Percentiles rank a stretch among this genome's conserved stretches.
phyloP scores from a whole-genome alignment of 139 green algal genomes.

The Chlorella ohadii region DNA sequence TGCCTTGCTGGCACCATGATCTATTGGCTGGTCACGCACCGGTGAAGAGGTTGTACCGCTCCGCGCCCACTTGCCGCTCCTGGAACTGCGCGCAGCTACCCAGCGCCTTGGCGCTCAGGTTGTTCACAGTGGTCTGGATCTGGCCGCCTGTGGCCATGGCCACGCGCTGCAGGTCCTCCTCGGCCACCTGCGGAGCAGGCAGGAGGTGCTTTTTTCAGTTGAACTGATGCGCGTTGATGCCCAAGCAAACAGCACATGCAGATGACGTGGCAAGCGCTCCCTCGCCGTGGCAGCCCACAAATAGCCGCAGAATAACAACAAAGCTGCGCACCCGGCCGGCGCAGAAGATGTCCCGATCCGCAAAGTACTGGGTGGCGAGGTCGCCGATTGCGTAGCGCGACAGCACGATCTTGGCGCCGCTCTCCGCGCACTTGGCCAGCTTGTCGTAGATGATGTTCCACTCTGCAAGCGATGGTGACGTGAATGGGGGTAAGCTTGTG shows the following conservation, averaged over 20 bases:
- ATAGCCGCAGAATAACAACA: no score
- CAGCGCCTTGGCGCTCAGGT: constrained; percentile 81
- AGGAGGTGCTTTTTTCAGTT: no score
- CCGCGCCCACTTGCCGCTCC: constrained; percentile 96
- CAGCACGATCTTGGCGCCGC: constrained; percentile 94
- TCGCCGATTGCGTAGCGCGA: constrained; percentile 92
- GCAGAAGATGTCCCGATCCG: constrained; percentile 97
- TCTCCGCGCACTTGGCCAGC: constrained; percentile 88
- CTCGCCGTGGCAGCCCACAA: no score
- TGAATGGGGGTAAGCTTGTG: no score
- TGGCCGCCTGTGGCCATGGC: constrained; percentile 82
- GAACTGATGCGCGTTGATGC: no score
- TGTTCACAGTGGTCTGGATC: constrained; percentile 95
- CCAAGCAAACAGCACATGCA: no score
- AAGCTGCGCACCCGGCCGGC: constrained; percentile 77
- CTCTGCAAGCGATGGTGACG: constrained; percentile 72
- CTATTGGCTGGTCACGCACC: constrained; percentile 39
- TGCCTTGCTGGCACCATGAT: no score
- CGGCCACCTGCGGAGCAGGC: constrained; percentile 56
- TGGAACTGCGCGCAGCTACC: constrained; percentile 93
- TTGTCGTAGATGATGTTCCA: constrained; percentile 99
- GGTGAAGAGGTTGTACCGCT: constrained; percentile 99
- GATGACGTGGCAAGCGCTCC: no score
- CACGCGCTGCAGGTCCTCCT: constrained; percentile 93
- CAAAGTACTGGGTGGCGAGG: constrained; percentile 98